Base-by-base conservation (phyloP, 192 early-diverging fungal species). In the Coemansia sp. region DNA sequence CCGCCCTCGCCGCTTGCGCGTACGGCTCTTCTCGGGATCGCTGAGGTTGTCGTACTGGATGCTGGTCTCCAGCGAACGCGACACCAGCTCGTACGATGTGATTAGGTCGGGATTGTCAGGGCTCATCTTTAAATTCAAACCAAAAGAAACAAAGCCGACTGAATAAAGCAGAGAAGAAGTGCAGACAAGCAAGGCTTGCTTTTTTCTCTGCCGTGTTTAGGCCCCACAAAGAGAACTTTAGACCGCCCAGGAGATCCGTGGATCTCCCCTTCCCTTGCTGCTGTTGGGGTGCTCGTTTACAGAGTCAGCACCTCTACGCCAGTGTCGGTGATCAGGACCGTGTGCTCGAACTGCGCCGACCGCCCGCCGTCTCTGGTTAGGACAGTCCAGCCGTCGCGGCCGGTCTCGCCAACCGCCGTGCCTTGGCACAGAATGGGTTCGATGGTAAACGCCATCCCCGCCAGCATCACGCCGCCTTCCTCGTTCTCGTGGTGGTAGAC, bases 361-460 rank as follows among this genome's bases (percentile, higher is more conserved):
- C 90, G 67, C 5, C 88, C 89, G 25, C 86, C 85, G 55, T 92
- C 92, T 9, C 51, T 51, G 0, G 90, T 89, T 1, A 76, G 64
- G 10, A 85, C 79, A 3, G 89, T 94, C 90, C 89, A 95, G 34
- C 79, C 78, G 50, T 91, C 92, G n/a, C 85, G 87, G 88, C 88
- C 90, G 63, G 77, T 77, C 18, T 89, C 50, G 20, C 81, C 83
- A 1, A 55, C 66, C 5, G 83, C 58, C n/a, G 52, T 56, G 16
- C 90, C 89, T 57, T 95, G 89, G 52, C 85, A 87, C 47, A 91
- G 67, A 43, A 89, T 83, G 0, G 90, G 90, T 63, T 95, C 89
- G 44, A 95, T 86, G 13, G 92, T 95, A 50, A 95, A 95, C 14
- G 80, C 74, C 85, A 89, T 92, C 0, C 87, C 85, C 6, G 80